Conservation (phyloP, 305 asterid species). For the Plantago rigida region DNA sequence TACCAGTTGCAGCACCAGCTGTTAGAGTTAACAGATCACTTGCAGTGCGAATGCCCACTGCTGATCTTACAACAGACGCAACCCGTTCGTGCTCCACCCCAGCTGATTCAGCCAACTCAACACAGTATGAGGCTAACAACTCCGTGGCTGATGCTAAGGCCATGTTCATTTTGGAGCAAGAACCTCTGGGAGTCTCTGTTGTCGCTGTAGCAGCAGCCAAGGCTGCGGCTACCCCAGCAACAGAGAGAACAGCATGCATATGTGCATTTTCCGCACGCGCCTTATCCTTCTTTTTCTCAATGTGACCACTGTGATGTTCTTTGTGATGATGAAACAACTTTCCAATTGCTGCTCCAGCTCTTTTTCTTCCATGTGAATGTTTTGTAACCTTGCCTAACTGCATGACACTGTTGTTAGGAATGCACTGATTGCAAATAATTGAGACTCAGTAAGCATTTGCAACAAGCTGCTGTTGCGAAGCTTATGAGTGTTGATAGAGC, state of each 20-base stretch:
- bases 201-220: conserved; percentile 49
- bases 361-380: conserved; percentile 28
- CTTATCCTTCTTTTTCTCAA: conserved; percentile 60
- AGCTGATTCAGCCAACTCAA: conserved; percentile 65
- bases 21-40: conserved; percentile 66
- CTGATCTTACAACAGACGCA: conserved; percentile 56
- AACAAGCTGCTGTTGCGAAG: too few species aligned
- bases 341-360: conserved; percentile 37
- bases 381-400: conserved; percentile 34
- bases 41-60: conserved; percentile 52
- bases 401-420: conserved; percentile 10
- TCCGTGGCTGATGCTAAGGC: conserved; percentile 75
- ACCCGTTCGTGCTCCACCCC: conserved; percentile 56
- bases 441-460: too few species aligned
- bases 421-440: too few species aligned
- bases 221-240: conserved; percentile 82
- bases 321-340: conserved; percentile 56
- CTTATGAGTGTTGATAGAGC: too few species aligned
- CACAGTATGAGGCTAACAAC: conserved; percentile 69
- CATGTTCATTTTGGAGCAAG: conserved; percentile 44
- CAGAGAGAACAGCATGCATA: conserved; percentile 48
- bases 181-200: conserved; percentile 33
- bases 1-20: conserved; percentile 92
- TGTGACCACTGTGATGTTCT: conserved; percentile 27
- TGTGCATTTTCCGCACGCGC: conserved; percentile 59